Conservation (phyloP, 2,329 filamentous ascomycete species). For the Arthrinium phaeospermum region DNA sequence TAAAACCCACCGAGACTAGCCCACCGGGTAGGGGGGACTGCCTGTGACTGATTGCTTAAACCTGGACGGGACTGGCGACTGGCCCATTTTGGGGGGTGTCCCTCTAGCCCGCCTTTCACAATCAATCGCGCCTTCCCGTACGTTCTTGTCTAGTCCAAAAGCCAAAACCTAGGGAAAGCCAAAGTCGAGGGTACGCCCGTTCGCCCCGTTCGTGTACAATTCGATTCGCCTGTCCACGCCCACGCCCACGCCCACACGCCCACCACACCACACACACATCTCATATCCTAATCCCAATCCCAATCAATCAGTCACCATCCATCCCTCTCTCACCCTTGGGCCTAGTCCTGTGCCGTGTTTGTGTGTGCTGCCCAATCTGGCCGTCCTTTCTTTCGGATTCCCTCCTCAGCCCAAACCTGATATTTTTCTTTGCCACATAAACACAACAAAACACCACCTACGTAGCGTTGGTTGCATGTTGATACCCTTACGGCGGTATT, state of each 20-base stretch:
- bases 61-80: conserved; percentile 3
- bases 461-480: conserved; percentile 15
- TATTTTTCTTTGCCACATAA: conserved; percentile 18
- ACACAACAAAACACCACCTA: conserved; percentile 20
- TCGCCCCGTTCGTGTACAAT: conserved; percentile 17
- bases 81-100: conserved; percentile 9
- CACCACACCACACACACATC: conserved; percentile 5
- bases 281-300: conserved; percentile 18
- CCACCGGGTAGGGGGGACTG: background rate
- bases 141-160: background rate
- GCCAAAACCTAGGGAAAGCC: background rate
- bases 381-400: background rate
- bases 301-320: conserved; percentile 15
- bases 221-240: conserved; percentile 1
- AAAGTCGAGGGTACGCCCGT: conserved; percentile 15
- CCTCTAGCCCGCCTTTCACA: conserved; percentile 15
- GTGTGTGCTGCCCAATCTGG: conserved; percentile 14
- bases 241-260: background rate
- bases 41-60: conserved; percentile 16
- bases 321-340: background rate
- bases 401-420: conserved; percentile 1
- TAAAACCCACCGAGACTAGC: background rate
- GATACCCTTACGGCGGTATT: conserved; percentile 1
- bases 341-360: background rate
- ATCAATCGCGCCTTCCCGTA: conserved; percentile 15